These are phyloP conservation scores for Neospora caninum DNA, from an alignment of 169 alveolate species.

Conservation along the genomic window DNA sequence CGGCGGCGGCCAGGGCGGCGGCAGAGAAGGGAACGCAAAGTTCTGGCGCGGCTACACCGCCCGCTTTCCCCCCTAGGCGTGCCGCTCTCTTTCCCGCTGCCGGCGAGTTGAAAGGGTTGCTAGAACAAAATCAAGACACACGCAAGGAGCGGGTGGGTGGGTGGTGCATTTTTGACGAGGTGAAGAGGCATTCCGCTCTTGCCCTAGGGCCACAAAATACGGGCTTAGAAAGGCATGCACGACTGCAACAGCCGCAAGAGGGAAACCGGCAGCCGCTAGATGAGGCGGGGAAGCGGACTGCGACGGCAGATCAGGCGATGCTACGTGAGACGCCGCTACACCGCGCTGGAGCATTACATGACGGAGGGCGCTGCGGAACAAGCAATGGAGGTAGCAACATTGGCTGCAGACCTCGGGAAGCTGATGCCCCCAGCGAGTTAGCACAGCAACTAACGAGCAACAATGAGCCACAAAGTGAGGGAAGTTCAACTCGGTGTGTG, in stretches of 20 bases:
- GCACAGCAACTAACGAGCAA: no score
- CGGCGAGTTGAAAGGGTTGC: conserved; percentile 21
- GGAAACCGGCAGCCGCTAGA: background rate
- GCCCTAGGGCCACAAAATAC: background rate
- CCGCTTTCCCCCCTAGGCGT: background rate
- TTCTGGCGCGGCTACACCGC: background rate
- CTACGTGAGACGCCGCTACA: background rate
- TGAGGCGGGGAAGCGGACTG: background rate
- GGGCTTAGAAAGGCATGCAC: background rate
- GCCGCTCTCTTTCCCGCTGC: conserved; percentile 10
- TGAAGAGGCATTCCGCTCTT: background rate
- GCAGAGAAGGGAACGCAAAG: background rate
- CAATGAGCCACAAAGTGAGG: background rate
- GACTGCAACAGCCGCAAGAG: background rate
- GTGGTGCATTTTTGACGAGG: conserved; percentile 17
- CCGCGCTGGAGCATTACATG: background rate
- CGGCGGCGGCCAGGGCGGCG: background rate
- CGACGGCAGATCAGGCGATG: background rate
- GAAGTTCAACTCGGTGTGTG: background rate
- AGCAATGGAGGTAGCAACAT: background rate
- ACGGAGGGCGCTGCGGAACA: background rate
- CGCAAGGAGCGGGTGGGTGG: conserved; percentile 26
- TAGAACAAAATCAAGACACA: background rate
- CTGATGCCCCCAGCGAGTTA: background rate
- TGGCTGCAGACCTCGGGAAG: background rate